Conservation (phyloP, 106 monocot species). For the Iris macrosiphon region DNA sequence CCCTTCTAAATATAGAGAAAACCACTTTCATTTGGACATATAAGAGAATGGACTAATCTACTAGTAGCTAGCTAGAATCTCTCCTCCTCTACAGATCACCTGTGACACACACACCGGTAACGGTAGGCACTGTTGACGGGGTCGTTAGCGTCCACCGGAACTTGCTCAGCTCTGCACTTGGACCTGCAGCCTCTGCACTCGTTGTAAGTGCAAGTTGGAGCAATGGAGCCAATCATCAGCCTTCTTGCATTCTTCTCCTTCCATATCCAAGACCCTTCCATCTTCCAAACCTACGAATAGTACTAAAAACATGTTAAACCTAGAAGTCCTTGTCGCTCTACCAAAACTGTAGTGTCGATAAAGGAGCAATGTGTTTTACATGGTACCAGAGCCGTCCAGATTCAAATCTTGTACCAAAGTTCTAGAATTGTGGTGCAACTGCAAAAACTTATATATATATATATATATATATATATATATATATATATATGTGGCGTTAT, state of each 20-base stretch:
- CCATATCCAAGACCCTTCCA: neutral
- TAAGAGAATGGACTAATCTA: neutral
- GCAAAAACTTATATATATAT: neutral
- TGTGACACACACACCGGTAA: constrained; percentile 78
- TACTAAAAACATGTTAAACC: neutral
- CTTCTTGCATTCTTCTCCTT: constrained; percentile 28
- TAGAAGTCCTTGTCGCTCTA: neutral
- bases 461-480: no score
- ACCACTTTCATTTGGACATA: no score
- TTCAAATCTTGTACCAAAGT: neutral
- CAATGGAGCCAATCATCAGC: constrained; percentile 73
- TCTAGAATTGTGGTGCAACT: neutral
- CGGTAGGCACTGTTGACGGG: constrained; percentile 86
- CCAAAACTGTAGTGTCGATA: neutral
- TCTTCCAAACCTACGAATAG: neutral
- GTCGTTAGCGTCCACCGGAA: constrained; percentile 80
- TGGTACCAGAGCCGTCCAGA: neutral
- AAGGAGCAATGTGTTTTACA: neutral
- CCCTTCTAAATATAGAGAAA: no score
- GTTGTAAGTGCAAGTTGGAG: constrained; percentile 77
- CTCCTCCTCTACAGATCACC: neutral
- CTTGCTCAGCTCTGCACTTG: constrained; percentile 83
- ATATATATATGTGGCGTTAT: no score
- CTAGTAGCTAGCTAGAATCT: neutral
- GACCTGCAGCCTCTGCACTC: constrained; percentile 89